A percentile compares a stretch with the other conserved stretches of the same genome.
Evolutionary conservation across 1,284 basidiomycete genomes (phyloP).

Genomic region (Sanghuangporus baumii): DNA sequence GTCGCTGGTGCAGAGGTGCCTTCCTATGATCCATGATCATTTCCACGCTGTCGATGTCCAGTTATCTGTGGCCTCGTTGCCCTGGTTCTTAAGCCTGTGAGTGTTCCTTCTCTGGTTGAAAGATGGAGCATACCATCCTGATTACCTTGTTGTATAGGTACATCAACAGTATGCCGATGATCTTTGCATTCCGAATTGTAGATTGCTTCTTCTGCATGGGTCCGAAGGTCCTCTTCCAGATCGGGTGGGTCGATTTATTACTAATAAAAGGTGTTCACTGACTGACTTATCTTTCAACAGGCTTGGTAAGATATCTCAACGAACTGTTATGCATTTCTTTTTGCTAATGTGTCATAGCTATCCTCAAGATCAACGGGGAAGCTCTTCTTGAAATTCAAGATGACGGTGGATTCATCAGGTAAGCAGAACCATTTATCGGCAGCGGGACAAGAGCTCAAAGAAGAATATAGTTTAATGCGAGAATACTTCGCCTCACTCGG

Average conservation of each 20-base stretch:
- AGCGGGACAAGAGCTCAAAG: neutral
- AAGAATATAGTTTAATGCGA: slow-evolving; percentile 72
- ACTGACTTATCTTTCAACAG: slow-evolving; percentile 8
- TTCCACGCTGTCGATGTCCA: slow-evolving; percentile 92
- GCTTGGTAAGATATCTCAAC: slow-evolving; percentile 18
- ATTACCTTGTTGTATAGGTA: slow-evolving; percentile 43
- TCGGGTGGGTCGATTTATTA: slow-evolving; percentile 60
- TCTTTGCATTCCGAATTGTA: slow-evolving; percentile 97
- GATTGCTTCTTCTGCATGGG: slow-evolving; percentile 99
- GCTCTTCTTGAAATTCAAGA: slow-evolving; percentile 93
- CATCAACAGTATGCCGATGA: slow-evolving; percentile 99
- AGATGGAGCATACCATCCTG: neutral
- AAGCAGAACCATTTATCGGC: slow-evolving; percentile 22
- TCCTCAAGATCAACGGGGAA: slow-evolving; percentile 97
- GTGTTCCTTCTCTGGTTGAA: slow-evolving; percentile 26
- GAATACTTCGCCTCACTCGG: slow-evolving; percentile 93
- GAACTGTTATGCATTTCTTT: neutral
- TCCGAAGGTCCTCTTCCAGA: slow-evolving; percentile 96
- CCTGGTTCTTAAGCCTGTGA: slow-evolving; percentile 95
- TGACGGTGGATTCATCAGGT: slow-evolving; percentile 97
- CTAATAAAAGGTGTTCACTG: neutral
- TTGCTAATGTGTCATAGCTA: slow-evolving; percentile 51
- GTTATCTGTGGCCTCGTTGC: slow-evolving; percentile 92
- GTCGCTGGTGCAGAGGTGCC: slow-evolving; percentile 84
- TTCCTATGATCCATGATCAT: slow-evolving; percentile 93